These are phyloP conservation scores for Lycium ferocissimum DNA, from an alignment of 257 asterid genomes.

Conservation along the genomic window DNA sequence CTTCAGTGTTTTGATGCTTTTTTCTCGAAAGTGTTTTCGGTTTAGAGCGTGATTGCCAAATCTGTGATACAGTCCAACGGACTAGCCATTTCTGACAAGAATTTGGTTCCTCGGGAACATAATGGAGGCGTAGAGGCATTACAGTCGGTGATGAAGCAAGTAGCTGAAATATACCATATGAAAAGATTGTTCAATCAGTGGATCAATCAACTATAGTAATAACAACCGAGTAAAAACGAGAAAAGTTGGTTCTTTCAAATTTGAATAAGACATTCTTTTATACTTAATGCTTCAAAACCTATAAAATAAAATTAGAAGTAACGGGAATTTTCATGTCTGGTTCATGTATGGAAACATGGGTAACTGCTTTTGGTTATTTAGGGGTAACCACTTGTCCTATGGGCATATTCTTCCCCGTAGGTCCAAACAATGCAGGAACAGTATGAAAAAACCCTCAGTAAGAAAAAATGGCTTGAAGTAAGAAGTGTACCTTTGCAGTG, in stretches of 20 bases:
- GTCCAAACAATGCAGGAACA: neutral
- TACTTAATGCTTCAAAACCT: neutral
- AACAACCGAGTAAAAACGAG: neutral
- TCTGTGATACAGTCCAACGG: constrained; percentile 61
- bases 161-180: constrained; percentile 47
- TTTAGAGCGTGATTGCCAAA: constrained; percentile 46
- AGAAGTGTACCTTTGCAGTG: constrained; percentile 39
- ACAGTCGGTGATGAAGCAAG: constrained; percentile 48
- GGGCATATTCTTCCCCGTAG: neutral
- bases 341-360: neutral
- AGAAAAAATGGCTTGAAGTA: neutral
- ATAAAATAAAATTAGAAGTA: neutral
- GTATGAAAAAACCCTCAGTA: neutral
- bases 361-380: constrained; percentile 1
- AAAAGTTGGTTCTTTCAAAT: neutral
- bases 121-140: constrained; percentile 56
- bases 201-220: neutral
- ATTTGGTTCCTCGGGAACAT: constrained; percentile 55
- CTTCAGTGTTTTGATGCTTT: constrained; percentile 38
- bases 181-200: neutral
- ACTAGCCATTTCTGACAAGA: constrained; percentile 64
- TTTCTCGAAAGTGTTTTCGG: constrained; percentile 30
- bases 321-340: neutral
- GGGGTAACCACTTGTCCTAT: neutral
- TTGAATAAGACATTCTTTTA: neutral